A percentile compares a stretch with the other conserved stretches of the same genome.
Conservation (phyloP, 768 basidiomycete genomes). For the Leucogyrophana mollusca region DNA sequence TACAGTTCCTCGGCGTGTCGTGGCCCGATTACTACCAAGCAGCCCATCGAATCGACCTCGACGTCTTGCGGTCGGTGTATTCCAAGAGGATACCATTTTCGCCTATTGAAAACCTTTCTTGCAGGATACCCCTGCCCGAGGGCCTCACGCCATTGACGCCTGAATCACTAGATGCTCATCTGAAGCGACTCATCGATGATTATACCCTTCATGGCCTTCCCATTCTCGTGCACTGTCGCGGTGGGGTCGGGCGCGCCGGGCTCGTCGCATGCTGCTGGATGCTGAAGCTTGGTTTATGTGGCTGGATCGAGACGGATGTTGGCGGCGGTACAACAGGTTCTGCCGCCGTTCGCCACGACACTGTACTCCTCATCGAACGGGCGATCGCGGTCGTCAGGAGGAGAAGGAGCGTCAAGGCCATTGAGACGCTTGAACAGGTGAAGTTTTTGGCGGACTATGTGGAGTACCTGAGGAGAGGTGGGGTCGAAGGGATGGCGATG, state of each 20-base stretch:
- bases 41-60: slow-evolving; percentile 66
- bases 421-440: slow-evolving; percentile 95
- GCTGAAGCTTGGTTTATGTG: slow-evolving; percentile 87
- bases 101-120: slow-evolving; percentile 2
- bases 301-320: slow-evolving; percentile 46
- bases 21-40: slow-evolving; percentile 73
- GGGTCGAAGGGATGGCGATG: background rate
- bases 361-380: slow-evolving; percentile 67
- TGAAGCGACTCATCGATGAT: slow-evolving; percentile 60
- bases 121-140: slow-evolving; percentile 86
- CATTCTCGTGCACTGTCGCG: slow-evolving; percentile 87
- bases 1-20: slow-evolving; percentile 81
- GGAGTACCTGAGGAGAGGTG: slow-evolving; percentile 44
- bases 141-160: slow-evolving; percentile 74
- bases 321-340: slow-evolving; percentile 6
- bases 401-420: slow-evolving; percentile 82
- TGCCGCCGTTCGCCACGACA: slow-evolving; percentile 36
- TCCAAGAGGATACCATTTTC: background rate
- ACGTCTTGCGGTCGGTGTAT: slow-evolving; percentile 66
- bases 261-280: slow-evolving; percentile 92
- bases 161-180: slow-evolving; percentile 59
- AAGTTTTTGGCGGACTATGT: slow-evolving; percentile 78
- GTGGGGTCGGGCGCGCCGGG: slow-evolving; percentile 92
- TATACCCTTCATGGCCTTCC: slow-evolving; percentile 75
- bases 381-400: slow-evolving; percentile 72